Evolutionary conservation across 345 rosid genomes (phyloP).

Genomic region (Populus euphratica): DNA sequence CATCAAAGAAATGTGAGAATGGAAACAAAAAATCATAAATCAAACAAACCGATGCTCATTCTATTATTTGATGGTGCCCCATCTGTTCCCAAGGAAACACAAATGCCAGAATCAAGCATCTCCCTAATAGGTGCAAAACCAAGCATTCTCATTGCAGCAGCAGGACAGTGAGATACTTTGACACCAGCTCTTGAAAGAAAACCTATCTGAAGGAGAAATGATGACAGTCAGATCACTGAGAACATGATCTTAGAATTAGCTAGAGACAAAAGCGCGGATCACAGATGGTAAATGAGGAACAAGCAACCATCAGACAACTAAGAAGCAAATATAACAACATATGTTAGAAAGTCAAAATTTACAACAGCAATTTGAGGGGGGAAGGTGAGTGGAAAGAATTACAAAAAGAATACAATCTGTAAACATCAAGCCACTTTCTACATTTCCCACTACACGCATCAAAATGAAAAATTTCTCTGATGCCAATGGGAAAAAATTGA

Average conservation of each 20-base stretch:
- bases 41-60: conserved; percentile 65
- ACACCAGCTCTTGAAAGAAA: conserved; percentile 57
- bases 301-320: neutral
- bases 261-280: neutral
- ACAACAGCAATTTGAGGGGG: too few relatives aligned
- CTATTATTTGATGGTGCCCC: conserved; percentile 80
- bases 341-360: too few relatives aligned
- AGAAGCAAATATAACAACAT: neutral
- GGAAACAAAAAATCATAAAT: conserved; percentile 10
- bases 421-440: too few relatives aligned
- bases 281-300: neutral
- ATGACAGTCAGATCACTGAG: neutral
- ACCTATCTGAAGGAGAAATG: conserved; percentile 41
- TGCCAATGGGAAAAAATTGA: neutral
- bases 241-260: neutral
- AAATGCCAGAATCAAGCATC: conserved; percentile 59
- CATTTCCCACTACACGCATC: neutral
- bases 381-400: too few relatives aligned
- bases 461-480: neutral
- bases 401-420: too few relatives aligned
- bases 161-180: conserved; percentile 74
- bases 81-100: conserved; percentile 76
- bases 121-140: conserved; percentile 64
- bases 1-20: neutral
- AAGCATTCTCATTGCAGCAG: conserved; percentile 75